Evolutionary conservation across 2,329 filamentous ascomycete species (phyloP).

Genomic region (Fusarium guadeloupense): DNA sequence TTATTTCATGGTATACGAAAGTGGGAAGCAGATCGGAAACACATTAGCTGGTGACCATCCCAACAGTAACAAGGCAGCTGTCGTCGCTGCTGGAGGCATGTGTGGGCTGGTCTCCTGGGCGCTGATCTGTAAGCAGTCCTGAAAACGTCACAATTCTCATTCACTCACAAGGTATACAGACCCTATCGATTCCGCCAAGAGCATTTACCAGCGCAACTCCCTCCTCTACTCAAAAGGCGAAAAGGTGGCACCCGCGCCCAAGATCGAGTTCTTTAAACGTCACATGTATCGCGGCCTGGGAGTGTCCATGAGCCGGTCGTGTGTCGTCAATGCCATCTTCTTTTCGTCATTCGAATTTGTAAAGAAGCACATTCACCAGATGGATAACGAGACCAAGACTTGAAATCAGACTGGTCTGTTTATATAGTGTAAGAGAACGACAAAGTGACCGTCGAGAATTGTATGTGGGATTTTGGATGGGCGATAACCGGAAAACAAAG

Average conservation of each 20-base stretch:
- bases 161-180: slow-evolving; percentile 51
- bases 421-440: neutral
- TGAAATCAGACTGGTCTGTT: slow-evolving; percentile 1
- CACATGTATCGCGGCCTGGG: slow-evolving; percentile 85
- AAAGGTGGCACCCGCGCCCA: slow-evolving; percentile 70
- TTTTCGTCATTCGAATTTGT: slow-evolving; percentile 88
- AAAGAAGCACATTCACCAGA: slow-evolving; percentile 72
- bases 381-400: slow-evolving; percentile 54
- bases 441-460: slow-evolving; percentile 1
- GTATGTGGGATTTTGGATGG: slow-evolving; percentile 21
- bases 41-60: slow-evolving; percentile 76
- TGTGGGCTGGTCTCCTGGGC: slow-evolving; percentile 89
- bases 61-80: slow-evolving; percentile 81
- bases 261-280: slow-evolving; percentile 79
- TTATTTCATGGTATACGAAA: slow-evolving; percentile 92
- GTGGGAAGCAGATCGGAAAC: slow-evolving; percentile 81
- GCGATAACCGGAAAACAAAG: slow-evolving; percentile 18
- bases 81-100: slow-evolving; percentile 79
- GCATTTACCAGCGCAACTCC: slow-evolving; percentile 84
- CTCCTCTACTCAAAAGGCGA: slow-evolving; percentile 74
- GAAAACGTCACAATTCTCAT: neutral
- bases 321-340: slow-evolving; percentile 87
- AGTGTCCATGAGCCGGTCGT: slow-evolving; percentile 84
- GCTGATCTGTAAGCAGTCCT: slow-evolving; percentile 67
- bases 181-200: slow-evolving; percentile 84